Evolutionary conservation across 768 basidiomycete genomes (phyloP).

Genomic region (Naganishia vaughanmartiniae): DNA sequence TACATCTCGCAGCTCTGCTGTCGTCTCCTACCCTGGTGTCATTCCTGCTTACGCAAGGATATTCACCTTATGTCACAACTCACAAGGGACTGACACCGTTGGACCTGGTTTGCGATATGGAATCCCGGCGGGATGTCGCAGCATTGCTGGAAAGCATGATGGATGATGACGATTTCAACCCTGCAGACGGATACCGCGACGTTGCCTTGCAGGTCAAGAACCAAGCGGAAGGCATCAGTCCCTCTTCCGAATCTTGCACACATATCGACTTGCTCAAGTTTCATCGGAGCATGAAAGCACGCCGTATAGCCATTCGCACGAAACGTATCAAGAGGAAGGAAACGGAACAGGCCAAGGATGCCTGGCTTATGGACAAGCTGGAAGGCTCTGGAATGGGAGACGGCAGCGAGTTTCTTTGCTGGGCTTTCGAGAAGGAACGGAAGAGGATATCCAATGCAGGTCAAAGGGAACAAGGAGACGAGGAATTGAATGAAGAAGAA

Average conservation of each 20-base stretch:
- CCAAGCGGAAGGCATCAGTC: not conserved
- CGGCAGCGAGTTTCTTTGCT: constrained; percentile 26
- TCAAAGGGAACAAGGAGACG: constrained; percentile 49
- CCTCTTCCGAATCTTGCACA: not conserved
- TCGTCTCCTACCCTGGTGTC: constrained; percentile 88
- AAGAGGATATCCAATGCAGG: constrained; percentile 57
- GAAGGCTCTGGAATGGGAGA: constrained; percentile 22
- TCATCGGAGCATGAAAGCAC: constrained; percentile 6
- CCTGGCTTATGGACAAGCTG: constrained; percentile 6
- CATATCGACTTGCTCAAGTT: not conserved
- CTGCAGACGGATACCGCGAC: not conserved
- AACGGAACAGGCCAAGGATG: constrained; percentile 21
- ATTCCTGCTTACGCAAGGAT: constrained; percentile 86
- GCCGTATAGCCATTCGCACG: not conserved
- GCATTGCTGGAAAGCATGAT: constrained; percentile 85
- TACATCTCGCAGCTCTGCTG: constrained; percentile 85
- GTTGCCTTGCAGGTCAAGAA: not conserved
- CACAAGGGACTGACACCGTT: constrained; percentile 76
- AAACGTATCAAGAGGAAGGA: constrained; percentile 8
- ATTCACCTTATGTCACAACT: constrained; percentile 75
- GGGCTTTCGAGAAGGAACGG: constrained; percentile 21
- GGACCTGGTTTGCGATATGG: constrained; percentile 78
- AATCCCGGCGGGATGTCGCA: constrained; percentile 79
- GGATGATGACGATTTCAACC: constrained; percentile 57
- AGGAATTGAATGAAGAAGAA: constrained; percentile 54